Evolutionary conservation across 2,329 filamentous ascomycete genomes (phyloP).

Genomic region (Pestalotiopsis sp.): DNA sequence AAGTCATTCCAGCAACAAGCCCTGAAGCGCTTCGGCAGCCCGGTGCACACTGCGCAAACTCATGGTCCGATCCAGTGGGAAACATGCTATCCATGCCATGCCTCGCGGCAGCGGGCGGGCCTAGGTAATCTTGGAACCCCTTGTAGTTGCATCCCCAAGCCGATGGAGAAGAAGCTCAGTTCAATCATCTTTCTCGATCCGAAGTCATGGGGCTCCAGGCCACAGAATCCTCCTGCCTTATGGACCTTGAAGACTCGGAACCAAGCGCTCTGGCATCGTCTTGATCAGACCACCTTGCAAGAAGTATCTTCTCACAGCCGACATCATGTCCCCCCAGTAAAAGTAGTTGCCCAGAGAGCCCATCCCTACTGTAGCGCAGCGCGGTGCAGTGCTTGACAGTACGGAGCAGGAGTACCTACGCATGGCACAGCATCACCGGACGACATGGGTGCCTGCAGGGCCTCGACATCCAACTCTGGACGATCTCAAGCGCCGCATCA

Average conservation of each 20-base stretch:
- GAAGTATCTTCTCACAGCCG: background rate
- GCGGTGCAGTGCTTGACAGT: background rate
- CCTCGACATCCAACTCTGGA: background rate
- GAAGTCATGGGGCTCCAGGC: background rate
- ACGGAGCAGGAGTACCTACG: background rate
- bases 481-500: conserved; percentile 15
- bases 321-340: background rate
- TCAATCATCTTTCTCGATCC: conserved; percentile 2
- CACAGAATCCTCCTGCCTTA: no score
- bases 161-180: conserved; percentile 1
- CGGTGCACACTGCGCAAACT: background rate
- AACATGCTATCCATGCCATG: background rate
- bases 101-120: background rate
- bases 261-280: background rate
- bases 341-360: background rate
- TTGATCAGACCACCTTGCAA: background rate
- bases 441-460: background rate
- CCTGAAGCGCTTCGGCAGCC: background rate
- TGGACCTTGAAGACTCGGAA: no score
- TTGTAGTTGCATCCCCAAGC: background rate
- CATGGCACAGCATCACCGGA: background rate
- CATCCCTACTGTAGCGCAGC: background rate
- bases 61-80: background rate
- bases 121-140: conserved; percentile 5
- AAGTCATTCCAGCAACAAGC: background rate